Base-by-base conservation (phyloP, 2,329 filamentous ascomycete genomes). In the Trichoderma gracile region DNA sequence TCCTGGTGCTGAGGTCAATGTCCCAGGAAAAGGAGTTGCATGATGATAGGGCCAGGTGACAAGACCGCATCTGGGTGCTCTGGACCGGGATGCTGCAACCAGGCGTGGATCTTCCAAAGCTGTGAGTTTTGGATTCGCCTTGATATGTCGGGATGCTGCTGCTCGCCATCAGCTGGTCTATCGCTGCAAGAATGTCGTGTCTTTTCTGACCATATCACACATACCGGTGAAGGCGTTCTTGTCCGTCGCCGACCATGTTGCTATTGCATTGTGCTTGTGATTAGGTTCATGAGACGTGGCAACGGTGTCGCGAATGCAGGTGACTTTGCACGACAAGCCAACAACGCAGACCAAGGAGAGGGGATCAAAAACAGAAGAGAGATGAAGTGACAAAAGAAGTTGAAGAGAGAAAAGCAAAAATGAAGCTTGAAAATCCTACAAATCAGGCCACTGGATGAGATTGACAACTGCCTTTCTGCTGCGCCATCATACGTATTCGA, bases 111-210 rank as follows among this genome's bases (percentile, higher is more conserved):
- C 19, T 33, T 62, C 38, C 64, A 42, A 52, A 52, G 64, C 40
- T 46, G 52, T 65, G 58, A 65, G 33, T 52, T 65, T 65, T 65
- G 64, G 64, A 58, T 33, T 62, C 47, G 46, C 58, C 53, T 58
- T 63, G 64, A 65, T 59, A 53, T 65, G 53, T 47, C 49, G 53
- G 53, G 21, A 58, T 40, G 42, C 33, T 50, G 33, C 49, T 61
- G 33, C 49, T 61, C 42, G 49, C 54, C 56, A 30, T 43, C 42
- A 45, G 54, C 23, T 46, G 47, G 59, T 47, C 33, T 40, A 55
- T 33, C 55, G 43, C 56, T 47, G 47, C 63, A 49, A 53, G 56
- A 49, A 21, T 61, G 63, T 55, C 63, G 49, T 61, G 55, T 56
- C 30, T 61, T 49, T 27, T 5, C 46, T 63, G 53, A 27, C 33